Percentiles rank a stretch among this genome's conserved stretches.
Conservation (phyloP, 371 early-diverging fungal genomes). For the Dentiscutata heterogama region DNA sequence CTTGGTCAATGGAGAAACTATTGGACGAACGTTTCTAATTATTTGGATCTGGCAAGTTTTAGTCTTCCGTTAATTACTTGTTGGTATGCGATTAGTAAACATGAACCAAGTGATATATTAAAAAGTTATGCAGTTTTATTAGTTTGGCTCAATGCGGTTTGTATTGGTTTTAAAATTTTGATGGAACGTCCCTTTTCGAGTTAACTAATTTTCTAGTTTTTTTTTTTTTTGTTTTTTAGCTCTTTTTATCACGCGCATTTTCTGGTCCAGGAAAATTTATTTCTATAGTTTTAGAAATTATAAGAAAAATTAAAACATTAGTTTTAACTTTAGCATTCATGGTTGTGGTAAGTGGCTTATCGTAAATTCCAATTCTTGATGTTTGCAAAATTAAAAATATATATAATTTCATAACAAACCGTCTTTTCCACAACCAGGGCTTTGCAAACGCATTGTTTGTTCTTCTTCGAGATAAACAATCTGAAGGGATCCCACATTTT, state of each 20-base stretch:
- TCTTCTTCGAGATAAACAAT: neutral
- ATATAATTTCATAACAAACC: too few species aligned
- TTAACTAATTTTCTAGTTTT: neutral
- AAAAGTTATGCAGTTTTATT: neutral
- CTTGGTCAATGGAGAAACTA: neutral
- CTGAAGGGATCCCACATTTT: neutral
- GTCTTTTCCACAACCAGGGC: neutral
- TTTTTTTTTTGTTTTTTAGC: neutral
- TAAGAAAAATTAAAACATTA: neutral
- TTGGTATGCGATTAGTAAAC: neutral
- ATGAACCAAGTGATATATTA: neutral
- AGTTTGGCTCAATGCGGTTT: neutral
- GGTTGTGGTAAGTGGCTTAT: neutral
- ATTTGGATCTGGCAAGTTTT: conserved; percentile 11
- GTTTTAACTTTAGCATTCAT: neutral
- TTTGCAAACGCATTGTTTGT: conserved; percentile 22
- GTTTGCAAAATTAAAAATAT: too few species aligned
- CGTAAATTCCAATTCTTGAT: too few species aligned
- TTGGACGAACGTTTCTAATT: conserved; percentile 22
- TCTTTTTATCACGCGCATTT: neutral
- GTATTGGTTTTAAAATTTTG: neutral
- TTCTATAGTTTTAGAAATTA: conserved; percentile 16
- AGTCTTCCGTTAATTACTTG: neutral
- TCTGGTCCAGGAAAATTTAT: conserved; percentile 10
- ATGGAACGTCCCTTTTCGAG: neutral